A percentile compares a stretch with the other conserved stretches of the same genome.
These are phyloP conservation scores for Entomortierella parvispora DNA, from an alignment of 192 early-diverging fungal genomes.

Conservation along the genomic window DNA sequence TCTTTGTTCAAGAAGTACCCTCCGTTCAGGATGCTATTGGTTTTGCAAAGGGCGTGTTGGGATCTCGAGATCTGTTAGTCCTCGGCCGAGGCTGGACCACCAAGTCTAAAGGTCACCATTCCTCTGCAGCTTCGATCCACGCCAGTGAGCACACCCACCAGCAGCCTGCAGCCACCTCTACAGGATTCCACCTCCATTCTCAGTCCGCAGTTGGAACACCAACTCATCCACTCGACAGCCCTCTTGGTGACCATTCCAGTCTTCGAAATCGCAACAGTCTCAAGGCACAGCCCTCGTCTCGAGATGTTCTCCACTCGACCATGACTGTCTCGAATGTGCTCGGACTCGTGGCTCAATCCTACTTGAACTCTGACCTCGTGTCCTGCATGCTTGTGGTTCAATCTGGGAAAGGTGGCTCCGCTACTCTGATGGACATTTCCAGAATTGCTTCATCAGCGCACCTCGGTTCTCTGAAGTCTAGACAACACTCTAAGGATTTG, in stretches of 20 bases:
- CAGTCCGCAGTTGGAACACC: slow-evolving; percentile 12
- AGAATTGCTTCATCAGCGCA: slow-evolving; percentile 13
- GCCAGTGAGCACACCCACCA: slow-evolving; percentile 2
- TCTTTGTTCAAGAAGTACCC: slow-evolving; percentile 34
- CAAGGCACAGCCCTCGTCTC: slow-evolving; percentile 29
- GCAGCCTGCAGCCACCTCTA: not conserved
- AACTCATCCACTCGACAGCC: slow-evolving; percentile 21
- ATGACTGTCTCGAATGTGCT: slow-evolving; percentile 30
- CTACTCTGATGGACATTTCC: not conserved
- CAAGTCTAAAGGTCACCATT: slow-evolving; percentile 13
- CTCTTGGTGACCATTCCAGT: not conserved
- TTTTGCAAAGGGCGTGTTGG: slow-evolving; percentile 40
- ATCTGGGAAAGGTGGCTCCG: slow-evolving; percentile 11
- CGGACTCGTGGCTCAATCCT: slow-evolving; percentile 23
- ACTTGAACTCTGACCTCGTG: slow-evolving; percentile 15
- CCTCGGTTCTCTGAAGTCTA: not conserved
- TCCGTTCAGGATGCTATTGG: slow-evolving; percentile 55
- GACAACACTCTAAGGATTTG: slow-evolving; percentile 12
- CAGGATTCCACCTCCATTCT: slow-evolving; percentile 1
- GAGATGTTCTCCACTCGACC: slow-evolving; percentile 28
- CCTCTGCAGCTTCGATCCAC: slow-evolving; percentile 10
- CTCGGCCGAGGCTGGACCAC: slow-evolving; percentile 49
- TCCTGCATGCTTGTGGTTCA: slow-evolving; percentile 37
- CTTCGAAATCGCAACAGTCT: slow-evolving; percentile 26
- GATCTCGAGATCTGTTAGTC: slow-evolving; percentile 60